A percentile compares a stretch with the other conserved stretches of the same genome.
These are phyloP conservation scores for Kwoniella mangroviensis DNA, from an alignment of 768 basidiomycete species.

Conservation along the genomic window DNA sequence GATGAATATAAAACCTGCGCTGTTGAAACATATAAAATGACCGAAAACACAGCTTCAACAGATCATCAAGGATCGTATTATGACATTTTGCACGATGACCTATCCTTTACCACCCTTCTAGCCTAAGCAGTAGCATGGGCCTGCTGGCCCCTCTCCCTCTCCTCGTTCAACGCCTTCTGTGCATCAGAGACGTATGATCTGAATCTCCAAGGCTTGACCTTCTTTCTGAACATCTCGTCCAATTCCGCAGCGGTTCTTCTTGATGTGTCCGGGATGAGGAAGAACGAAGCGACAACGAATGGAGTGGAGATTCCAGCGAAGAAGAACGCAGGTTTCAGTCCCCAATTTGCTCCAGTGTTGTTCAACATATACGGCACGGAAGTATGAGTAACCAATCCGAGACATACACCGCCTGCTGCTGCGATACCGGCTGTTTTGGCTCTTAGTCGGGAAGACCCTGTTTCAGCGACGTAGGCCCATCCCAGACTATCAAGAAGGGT, in stretches of 20 bases:
- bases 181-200: conserved; percentile 17
- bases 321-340: conserved; percentile 47
- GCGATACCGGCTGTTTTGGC: conserved; percentile 48
- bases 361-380: conserved; percentile 46
- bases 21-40: too few relatives aligned
- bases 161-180: conserved; percentile 21
- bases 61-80: too few relatives aligned
- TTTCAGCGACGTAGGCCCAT: conserved; percentile 41
- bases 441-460: conserved; percentile 39
- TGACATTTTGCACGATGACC: neutral
- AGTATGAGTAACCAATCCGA: conserved; percentile 43
- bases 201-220: conserved; percentile 44
- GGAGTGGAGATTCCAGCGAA: conserved; percentile 39
- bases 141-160: conserved; percentile 1
- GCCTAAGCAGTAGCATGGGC: neutral
- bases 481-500: conserved; percentile 37
- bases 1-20: too few relatives aligned
- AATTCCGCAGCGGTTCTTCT: conserved; percentile 42
- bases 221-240: conserved; percentile 47
- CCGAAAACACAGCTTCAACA: too few relatives aligned
- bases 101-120: neutral
- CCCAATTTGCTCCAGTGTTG: conserved; percentile 42
- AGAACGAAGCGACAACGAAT: conserved; percentile 37
- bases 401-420: conserved; percentile 36
- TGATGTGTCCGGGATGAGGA: conserved; percentile 46